Percentiles rank a stretch among this genome's conserved stretches.
phyloP scores from a whole-genome alignment of 2,329 filamentous ascomycete genomes.

The Pseudogymnoascus sp. region DNA sequence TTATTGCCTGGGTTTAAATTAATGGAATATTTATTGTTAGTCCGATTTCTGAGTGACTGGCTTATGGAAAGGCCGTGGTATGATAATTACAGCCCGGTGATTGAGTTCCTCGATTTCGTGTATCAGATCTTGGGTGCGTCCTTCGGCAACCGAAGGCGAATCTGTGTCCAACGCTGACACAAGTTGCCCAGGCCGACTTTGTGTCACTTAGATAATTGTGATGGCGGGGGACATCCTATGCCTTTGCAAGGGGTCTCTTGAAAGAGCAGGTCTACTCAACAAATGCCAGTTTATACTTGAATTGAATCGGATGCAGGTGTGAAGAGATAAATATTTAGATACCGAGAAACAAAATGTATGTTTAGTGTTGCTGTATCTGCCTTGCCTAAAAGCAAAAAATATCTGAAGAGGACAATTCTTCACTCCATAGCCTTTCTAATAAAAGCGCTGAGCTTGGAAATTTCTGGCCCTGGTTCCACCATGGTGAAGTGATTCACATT shows the following conservation, averaged over 20 bases:
- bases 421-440: neutral
- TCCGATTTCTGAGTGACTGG: neutral
- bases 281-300: neutral
- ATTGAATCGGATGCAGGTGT: neutral
- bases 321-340: neutral
- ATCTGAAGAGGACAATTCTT: neutral
- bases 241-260: neutral
- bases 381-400: neutral
- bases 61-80: neutral
- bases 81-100: neutral
- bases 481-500: constrained; percentile 14
- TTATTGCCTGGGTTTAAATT: neutral
- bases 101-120: neutral
- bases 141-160: neutral
- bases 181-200: too few species aligned
- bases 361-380: neutral
- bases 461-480: constrained; percentile 8
- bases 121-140: neutral
- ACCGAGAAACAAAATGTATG: neutral
- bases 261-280: neutral
- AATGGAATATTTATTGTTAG: neutral
- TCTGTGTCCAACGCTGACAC: neutral
- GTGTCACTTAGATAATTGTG: neutral
- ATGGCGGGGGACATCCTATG: neutral
- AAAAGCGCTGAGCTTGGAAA: neutral